These are phyloP conservation scores for Neoscytalidium dimidiatum DNA, from an alignment of 2,329 filamentous ascomycete species.

Conservation along the genomic window DNA sequence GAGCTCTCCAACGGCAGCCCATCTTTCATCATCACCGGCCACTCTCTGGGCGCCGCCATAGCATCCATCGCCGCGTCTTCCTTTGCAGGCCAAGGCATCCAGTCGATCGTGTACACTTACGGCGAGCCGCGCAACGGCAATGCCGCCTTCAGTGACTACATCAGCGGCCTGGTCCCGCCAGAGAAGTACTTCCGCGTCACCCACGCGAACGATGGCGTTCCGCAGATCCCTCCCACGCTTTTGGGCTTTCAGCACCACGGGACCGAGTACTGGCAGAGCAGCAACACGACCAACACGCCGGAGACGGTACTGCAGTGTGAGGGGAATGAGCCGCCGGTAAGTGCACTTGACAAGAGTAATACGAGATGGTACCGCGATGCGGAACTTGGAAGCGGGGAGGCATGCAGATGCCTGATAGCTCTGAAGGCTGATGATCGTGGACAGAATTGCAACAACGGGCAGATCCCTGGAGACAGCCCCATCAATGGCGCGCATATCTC, in stretches of 20 bases:
- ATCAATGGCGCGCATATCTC: constrained; percentile 7
- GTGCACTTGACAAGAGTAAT: neutral
- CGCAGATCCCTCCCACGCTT: neutral
- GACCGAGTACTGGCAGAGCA: constrained; percentile 11
- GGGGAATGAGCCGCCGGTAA: neutral
- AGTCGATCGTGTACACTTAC: neutral
- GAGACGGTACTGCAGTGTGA: neutral
- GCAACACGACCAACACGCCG: neutral
- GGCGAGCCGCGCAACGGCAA: constrained; percentile 14
- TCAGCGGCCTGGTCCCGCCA: neutral
- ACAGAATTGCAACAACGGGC: neutral
- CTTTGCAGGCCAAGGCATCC: neutral
- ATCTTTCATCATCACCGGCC: neutral
- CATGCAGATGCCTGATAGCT: neutral
- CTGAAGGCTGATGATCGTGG: neutral
- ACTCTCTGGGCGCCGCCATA: constrained; percentile 3
- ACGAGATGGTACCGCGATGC: too few species aligned
- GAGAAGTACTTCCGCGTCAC: constrained; percentile 1
- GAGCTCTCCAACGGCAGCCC: neutral
- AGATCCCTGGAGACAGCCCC: neutral
- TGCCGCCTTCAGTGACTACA: neutral
- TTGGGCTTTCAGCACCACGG: constrained; percentile 7
- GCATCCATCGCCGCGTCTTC: neutral
- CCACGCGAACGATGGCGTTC: constrained; percentile 6
- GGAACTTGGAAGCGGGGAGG: too few species aligned